A percentile compares a stretch with the other conserved stretches of the same genome.
Conservation (phyloP, 2,329 filamentous ascomycete species). For the Zarea fungicola region DNA sequence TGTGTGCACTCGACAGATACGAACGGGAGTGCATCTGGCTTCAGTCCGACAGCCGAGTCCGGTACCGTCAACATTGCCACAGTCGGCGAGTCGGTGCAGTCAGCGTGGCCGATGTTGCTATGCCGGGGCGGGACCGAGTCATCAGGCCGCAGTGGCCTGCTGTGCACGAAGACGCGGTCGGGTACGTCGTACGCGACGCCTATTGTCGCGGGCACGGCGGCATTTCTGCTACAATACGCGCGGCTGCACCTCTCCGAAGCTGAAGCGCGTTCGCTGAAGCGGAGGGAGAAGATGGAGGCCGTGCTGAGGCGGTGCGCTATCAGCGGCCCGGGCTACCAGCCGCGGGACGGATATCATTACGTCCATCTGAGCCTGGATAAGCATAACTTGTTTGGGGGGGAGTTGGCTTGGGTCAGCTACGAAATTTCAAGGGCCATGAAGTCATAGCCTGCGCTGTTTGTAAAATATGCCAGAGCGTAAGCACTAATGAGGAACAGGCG, state of each 20-base stretch:
- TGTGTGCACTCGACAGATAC: slow-evolving; percentile 16
- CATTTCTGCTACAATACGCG: slow-evolving; percentile 13
- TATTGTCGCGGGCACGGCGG: slow-evolving; percentile 15
- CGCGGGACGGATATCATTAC: not conserved
- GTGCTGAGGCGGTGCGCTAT: slow-evolving; percentile 1
- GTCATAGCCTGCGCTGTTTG: too few relatives aligned
- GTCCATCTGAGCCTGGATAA: not conserved
- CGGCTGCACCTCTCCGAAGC: slow-evolving; percentile 1
- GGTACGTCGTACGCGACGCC: slow-evolving; percentile 18
- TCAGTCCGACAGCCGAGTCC: slow-evolving; percentile 14
- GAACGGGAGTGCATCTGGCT: slow-evolving; percentile 13
- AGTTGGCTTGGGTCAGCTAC: not conserved
- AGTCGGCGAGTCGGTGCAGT: slow-evolving; percentile 14
- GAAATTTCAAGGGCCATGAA: not conserved
- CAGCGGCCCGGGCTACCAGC: not conserved
- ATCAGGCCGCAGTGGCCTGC: too few relatives aligned
- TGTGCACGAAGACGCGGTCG: not conserved
- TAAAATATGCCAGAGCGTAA: too few relatives aligned
- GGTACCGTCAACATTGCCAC: slow-evolving; percentile 8
- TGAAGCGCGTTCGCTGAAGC: not conserved
- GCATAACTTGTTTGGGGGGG: slow-evolving; percentile 1
- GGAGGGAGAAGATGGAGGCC: slow-evolving; percentile 9
- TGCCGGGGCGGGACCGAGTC: not conserved
- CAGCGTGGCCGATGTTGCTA: slow-evolving; percentile 9
- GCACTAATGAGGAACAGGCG: too few relatives aligned